Conservation (phyloP, 2,329 filamentous ascomycete species). For the Pseudocercospora macadamiae region DNA sequence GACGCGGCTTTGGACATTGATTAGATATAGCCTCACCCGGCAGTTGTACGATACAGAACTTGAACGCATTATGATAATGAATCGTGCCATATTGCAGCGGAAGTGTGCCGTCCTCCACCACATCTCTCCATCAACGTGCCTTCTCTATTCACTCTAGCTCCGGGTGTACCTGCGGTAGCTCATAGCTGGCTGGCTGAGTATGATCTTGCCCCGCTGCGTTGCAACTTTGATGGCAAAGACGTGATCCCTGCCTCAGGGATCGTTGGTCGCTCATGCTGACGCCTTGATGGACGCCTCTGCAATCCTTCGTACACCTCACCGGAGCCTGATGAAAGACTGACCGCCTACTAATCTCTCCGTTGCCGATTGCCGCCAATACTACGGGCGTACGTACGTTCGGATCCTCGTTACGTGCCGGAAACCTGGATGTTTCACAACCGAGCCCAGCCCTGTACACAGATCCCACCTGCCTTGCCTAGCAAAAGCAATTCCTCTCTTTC, state of each 20-base stretch:
- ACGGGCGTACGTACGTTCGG: no score
- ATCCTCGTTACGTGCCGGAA: no score
- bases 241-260: no score
- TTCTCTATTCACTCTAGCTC: not conserved
- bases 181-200: not conserved
- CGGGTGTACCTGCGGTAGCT: not conserved
- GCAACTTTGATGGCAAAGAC: no score
- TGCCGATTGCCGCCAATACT: not conserved
- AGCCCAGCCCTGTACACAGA: not conserved
- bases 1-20: slow-evolving; percentile 36
- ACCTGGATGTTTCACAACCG: not conserved
- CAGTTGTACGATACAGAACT: slow-evolving; percentile 10
- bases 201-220: not conserved
- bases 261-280: no score
- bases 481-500: not conserved
- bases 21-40: slow-evolving; percentile 15
- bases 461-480: not conserved
- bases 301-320: not conserved
- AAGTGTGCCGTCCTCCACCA: no score
- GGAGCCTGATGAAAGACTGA: not conserved
- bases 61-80: not conserved
- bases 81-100: not conserved
- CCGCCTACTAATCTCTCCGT: not conserved
- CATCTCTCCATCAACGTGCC: not conserved
- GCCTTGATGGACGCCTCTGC: not conserved